phyloP scores from a whole-genome alignment of 1,284 basidiomycete genomes.

The Pseudomicrostroma phylloplanum region DNA sequence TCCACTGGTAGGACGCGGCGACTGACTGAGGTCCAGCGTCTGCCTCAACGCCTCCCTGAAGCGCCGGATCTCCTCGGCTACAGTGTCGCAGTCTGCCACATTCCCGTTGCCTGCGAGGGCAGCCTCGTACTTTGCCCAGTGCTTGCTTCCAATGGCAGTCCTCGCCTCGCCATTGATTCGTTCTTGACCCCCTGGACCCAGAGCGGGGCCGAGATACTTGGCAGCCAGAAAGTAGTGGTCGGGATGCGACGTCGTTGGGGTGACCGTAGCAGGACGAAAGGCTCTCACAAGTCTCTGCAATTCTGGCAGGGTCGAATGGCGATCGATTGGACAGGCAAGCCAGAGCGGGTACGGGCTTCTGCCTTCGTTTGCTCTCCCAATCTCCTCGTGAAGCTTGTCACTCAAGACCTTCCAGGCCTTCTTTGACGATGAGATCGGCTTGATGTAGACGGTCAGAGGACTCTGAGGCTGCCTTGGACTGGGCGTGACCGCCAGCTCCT shows the following conservation, averaged over 20 bases:
- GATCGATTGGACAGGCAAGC: constrained; percentile 59
- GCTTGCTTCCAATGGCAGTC: background rate
- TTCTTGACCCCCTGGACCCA: constrained; percentile 3
- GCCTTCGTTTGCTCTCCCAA: background rate
- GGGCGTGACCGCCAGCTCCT: background rate
- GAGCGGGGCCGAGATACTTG: background rate
- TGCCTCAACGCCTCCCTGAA: background rate
- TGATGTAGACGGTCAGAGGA: background rate
- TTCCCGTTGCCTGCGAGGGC: background rate
- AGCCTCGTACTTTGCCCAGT: constrained; percentile 2
- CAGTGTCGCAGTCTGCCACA: background rate
- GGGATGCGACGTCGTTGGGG: background rate
- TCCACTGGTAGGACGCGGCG: background rate
- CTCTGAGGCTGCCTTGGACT: background rate
- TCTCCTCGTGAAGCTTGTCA: background rate
- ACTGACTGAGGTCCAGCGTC: constrained; percentile 4
- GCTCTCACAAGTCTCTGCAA: constrained; percentile 69
- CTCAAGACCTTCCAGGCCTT: background rate
- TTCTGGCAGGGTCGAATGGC: constrained; percentile 80
- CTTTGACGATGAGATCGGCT: background rate
- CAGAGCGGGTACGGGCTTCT: background rate
- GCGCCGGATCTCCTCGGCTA: background rate
- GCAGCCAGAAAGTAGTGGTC: constrained; percentile 7
- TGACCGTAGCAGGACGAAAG: constrained; percentile 54
- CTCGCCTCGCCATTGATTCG: constrained; percentile 1